Conservation (phyloP, 257 asterid genomes). For the Prunella vulgaris region DNA sequence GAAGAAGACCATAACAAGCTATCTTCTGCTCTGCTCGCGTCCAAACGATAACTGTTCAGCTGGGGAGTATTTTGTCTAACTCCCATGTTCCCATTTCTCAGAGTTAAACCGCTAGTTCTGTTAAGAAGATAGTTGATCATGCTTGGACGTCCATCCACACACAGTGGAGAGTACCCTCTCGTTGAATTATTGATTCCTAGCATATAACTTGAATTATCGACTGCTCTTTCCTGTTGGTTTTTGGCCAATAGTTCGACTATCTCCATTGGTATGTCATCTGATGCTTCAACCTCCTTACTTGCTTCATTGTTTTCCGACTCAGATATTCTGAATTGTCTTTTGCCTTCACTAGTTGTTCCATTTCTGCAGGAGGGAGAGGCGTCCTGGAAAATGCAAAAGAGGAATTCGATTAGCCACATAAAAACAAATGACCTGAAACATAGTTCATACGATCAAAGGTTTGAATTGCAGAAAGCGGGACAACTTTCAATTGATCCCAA, state of each 20-base stretch:
- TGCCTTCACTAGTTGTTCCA: conserved; percentile 27
- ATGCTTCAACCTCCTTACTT: conserved; percentile 26
- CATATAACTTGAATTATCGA: conserved; percentile 32
- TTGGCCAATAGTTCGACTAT: conserved; percentile 72
- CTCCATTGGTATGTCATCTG: conserved; percentile 85
- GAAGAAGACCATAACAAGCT: conserved; percentile 36
- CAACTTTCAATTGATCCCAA: no score
- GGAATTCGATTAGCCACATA: conserved; percentile 2
- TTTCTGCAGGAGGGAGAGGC: conserved; percentile 24
- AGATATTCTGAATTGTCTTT: conserved; percentile 13
- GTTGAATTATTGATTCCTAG: conserved; percentile 18
- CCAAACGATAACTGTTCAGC: conserved; percentile 21
- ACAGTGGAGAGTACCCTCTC: conserved; percentile 25
- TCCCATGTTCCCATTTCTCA: conserved; percentile 23
- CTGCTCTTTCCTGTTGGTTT: conserved; percentile 61
- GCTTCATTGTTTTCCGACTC: conserved; percentile 29
- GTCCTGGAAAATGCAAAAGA: conserved; percentile 30
- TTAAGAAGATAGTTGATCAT: conserved; percentile 25
- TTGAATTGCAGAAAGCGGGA: not conserved
- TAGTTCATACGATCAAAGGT: not conserved
- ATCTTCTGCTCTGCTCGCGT: conserved; percentile 19
- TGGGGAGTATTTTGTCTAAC: conserved; percentile 19
- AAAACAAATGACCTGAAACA: not conserved
- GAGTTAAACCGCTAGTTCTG: conserved; percentile 21
- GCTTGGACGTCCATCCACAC: conserved; percentile 23